These are phyloP conservation scores for Ophiostoma perfectum DNA, from an alignment of 2,329 filamentous ascomycete genomes.

Conservation along the genomic window DNA sequence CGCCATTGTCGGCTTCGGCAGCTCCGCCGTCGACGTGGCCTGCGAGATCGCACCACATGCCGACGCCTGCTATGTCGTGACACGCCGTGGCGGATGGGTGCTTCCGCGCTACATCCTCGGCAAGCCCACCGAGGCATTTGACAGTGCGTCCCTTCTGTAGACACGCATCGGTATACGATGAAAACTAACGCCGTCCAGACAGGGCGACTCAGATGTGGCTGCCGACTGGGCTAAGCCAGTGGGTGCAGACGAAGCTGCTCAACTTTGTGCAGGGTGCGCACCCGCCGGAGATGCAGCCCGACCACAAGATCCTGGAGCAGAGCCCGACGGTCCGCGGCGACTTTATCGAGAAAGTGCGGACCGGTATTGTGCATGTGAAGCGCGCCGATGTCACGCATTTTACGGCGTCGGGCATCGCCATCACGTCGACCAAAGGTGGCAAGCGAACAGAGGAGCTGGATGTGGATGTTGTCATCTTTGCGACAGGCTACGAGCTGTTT, in stretches of 20 bases:
- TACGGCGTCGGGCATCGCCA: background rate
- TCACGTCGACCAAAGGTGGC: background rate
- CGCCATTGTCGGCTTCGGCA: slow-evolving; percentile 36
- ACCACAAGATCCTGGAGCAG: slow-evolving; percentile 35
- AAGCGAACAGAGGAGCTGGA: slow-evolving; percentile 22
- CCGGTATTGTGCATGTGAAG: background rate
- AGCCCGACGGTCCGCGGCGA: slow-evolving; percentile 35
- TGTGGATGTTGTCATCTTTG: slow-evolving; percentile 34
- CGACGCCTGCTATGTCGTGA: slow-evolving; percentile 36
- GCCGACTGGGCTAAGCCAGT: slow-evolving; percentile 30
- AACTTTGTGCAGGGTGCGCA: slow-evolving; percentile 22
- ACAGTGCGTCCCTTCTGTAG: slow-evolving; percentile 25
- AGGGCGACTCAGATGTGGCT: slow-evolving; percentile 32
- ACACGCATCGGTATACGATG: too few relatives aligned
- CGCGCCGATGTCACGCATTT: background rate
- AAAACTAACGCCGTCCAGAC: slow-evolving; percentile 6
- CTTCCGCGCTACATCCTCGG: slow-evolving; percentile 37
- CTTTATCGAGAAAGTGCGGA: slow-evolving; percentile 34
- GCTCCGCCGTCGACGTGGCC: slow-evolving; percentile 38
- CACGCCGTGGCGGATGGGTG: slow-evolving; percentile 37
- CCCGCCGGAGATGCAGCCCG: slow-evolving; percentile 32
- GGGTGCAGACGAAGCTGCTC: slow-evolving; percentile 32
- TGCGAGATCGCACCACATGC: slow-evolving; percentile 35
- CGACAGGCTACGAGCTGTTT: slow-evolving; percentile 33
- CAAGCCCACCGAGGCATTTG: slow-evolving; percentile 34